Evolutionary conservation across 768 basidiomycete species (phyloP).

Genomic region (Astraeus odoratus): DNA sequence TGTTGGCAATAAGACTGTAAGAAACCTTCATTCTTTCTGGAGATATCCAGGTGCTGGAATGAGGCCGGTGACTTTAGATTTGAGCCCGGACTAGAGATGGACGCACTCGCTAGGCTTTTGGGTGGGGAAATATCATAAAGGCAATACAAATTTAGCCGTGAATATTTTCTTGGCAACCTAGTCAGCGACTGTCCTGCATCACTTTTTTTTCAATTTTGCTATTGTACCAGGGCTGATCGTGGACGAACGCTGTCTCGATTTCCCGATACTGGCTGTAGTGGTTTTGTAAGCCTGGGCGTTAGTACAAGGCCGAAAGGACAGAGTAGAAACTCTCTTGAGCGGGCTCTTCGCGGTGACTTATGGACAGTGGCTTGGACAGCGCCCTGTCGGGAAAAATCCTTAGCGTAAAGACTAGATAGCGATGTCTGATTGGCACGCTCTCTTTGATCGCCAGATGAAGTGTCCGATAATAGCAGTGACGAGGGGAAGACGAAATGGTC

Average conservation of each 20-base stretch:
- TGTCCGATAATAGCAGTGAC: slow-evolving; percentile 24
- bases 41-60: slow-evolving; percentile 9
- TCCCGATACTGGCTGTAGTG: slow-evolving; percentile 17
- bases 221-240: slow-evolving; percentile 14
- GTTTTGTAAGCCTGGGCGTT: slow-evolving; percentile 4
- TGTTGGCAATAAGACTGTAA: neutral
- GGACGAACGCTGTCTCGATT: slow-evolving; percentile 18
- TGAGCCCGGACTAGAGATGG: slow-evolving; percentile 18
- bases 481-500: slow-evolving; percentile 11
- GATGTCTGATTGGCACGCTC: slow-evolving; percentile 11
- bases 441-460: slow-evolving; percentile 17
- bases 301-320: neutral
- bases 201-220: slow-evolving; percentile 3
- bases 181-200: slow-evolving; percentile 1
- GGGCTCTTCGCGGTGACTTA: slow-evolving; percentile 11
- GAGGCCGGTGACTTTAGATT: slow-evolving; percentile 16
- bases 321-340: neutral
- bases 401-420: slow-evolving; percentile 1
- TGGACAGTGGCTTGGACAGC: neutral
- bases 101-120: neutral
- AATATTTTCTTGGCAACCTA: neutral
- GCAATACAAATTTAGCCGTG: neutral
- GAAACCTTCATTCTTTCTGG: too few relatives aligned
- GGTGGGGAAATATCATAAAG: neutral
- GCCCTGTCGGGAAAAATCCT: neutral